phyloP scores from a whole-genome alignment of 176 grass and related monocot species.

The Hsuehochloa calcarea region DNA sequence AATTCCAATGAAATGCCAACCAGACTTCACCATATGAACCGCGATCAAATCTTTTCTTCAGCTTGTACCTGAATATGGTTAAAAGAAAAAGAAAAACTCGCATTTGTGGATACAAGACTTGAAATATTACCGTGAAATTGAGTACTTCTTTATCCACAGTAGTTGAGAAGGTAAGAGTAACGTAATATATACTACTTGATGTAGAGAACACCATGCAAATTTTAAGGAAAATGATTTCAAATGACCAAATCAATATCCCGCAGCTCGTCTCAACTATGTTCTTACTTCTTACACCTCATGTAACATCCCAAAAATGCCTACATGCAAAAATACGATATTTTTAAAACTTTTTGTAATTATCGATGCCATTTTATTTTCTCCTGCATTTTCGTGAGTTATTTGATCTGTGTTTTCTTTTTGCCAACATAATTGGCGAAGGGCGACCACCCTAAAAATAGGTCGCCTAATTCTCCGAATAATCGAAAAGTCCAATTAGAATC shows the following conservation, averaged over 20 bases:
- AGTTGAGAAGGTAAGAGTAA: not conserved
- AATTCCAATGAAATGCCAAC: conserved; percentile 98
- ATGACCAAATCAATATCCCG: not conserved
- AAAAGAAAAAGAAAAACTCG: conserved; percentile 31
- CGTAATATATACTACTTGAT: conserved; percentile 19
- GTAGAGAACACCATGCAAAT: not conserved
- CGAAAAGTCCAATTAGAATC: too few relatives aligned
- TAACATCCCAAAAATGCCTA: too few relatives aligned
- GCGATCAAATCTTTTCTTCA: conserved; percentile 92
- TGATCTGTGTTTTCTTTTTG: too few relatives aligned
- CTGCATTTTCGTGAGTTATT: too few relatives aligned
- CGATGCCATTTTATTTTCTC: too few relatives aligned
- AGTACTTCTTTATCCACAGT: not conserved
- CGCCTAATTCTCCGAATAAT: too few relatives aligned
- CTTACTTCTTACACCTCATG: too few relatives aligned
- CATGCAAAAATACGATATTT: too few relatives aligned
- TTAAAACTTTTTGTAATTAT: too few relatives aligned
- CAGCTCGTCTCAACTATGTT: conserved; percentile 12
- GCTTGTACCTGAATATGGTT: conserved; percentile 67
- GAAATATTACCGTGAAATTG: conserved; percentile 14
- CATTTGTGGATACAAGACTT: not conserved
- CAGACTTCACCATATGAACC: conserved; percentile 99
- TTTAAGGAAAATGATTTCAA: conserved; percentile 9
- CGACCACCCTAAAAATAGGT: too few relatives aligned
- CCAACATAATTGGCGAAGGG: too few relatives aligned